Conservation (phyloP, 129 eudicot species). For the Solidago caesia region DNA sequence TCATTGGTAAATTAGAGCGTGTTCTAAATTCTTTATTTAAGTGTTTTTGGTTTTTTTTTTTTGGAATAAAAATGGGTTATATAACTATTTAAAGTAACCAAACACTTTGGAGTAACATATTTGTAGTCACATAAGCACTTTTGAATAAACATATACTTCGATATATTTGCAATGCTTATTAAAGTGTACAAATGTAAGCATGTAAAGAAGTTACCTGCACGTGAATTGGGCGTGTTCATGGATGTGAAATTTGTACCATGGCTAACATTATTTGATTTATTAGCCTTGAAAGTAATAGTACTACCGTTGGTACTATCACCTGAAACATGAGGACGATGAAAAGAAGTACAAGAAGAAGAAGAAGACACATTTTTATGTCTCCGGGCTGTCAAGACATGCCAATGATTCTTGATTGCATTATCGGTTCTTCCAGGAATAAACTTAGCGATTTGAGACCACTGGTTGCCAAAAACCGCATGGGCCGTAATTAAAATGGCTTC, state of each 20-base stretch:
- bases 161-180: not conserved
- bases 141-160: not conserved
- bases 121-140: too few relatives aligned
- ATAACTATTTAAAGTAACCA: too few relatives aligned
- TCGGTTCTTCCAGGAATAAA: slow-evolving; percentile 66
- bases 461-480: slow-evolving; percentile 49
- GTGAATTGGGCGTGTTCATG: slow-evolving; percentile 13
- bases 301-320: slow-evolving; percentile 27
- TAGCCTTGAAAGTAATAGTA: slow-evolving; percentile 15
- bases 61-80: too few relatives aligned
- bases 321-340: slow-evolving; percentile 13
- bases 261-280: not conserved
- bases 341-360: not conserved
- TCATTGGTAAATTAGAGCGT: not conserved
- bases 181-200: not conserved
- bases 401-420: slow-evolving; percentile 59
- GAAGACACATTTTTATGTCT: slow-evolving; percentile 27
- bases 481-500: slow-evolving; percentile 56
- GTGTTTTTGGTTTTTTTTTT: too few relatives aligned
- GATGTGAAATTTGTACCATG: slow-evolving; percentile 6
- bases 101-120: too few relatives aligned
- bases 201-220: not conserved
- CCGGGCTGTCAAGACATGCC: slow-evolving; percentile 60
- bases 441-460: slow-evolving; percentile 60
- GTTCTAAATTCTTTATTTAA: too few relatives aligned